These are phyloP conservation scores for Aspergillus nanangensis DNA, from an alignment of 495 filamentous ascomycete species.

Conservation along the genomic window DNA sequence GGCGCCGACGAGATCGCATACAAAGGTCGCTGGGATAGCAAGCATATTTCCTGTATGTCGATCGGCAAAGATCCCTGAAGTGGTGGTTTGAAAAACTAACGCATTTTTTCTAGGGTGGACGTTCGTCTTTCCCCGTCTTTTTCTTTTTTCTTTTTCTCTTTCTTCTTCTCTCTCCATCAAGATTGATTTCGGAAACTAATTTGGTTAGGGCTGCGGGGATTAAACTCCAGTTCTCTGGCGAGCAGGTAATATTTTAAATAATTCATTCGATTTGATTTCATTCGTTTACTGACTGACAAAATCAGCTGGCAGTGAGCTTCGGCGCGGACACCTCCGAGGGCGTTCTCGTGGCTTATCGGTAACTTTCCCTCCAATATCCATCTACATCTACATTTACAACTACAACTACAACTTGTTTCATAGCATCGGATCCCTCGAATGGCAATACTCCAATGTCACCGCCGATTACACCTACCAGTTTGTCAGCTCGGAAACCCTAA, in stretches of 20 bases:
- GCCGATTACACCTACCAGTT: conserved; percentile 57
- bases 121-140: conserved; percentile 17
- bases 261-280: too few species aligned
- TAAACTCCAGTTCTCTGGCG: conserved; percentile 59
- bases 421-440: conserved; percentile 59
- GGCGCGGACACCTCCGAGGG: conserved; percentile 53
- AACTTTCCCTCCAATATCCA: conserved; percentile 1
- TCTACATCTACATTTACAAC: neutral
- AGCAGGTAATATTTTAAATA: conserved; percentile 36
- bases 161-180: neutral
- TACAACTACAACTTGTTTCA: neutral
- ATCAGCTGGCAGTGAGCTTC: conserved; percentile 54
- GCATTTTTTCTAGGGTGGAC: conserved; percentile 28
- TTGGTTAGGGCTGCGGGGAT: conserved; percentile 50
- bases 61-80: conserved; percentile 7
- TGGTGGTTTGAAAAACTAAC: neutral
- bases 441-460: conserved; percentile 65
- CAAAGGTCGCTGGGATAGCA: conserved; percentile 66
- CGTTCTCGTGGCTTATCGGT: conserved; percentile 54
- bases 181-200: conserved; percentile 9
- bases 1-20: conserved; percentile 58
- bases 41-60: conserved; percentile 60
- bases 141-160: neutral
- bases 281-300: too few species aligned
- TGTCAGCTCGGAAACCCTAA: conserved; percentile 28